Evolutionary conservation across 2,329 filamentous ascomycete species (phyloP).

Genomic region (Fusarium coffeatum): DNA sequence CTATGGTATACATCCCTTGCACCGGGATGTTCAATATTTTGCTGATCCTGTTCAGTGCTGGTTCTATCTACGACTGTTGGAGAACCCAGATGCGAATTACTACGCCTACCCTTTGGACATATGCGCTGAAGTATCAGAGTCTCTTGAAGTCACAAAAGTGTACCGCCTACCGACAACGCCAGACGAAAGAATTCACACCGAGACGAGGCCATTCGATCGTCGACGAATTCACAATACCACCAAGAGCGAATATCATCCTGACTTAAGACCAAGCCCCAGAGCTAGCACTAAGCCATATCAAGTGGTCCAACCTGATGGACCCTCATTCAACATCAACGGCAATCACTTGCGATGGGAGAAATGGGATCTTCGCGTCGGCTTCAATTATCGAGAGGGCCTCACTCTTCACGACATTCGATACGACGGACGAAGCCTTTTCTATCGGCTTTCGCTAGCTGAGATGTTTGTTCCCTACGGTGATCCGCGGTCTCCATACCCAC

Average conservation of each 20-base stretch:
- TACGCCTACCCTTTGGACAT: constrained; percentile 67
- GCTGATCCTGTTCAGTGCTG: constrained; percentile 32
- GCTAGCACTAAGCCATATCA: constrained; percentile 49
- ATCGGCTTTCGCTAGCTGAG: constrained; percentile 72
- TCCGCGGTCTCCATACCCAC: constrained; percentile 63
- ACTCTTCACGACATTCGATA: constrained; percentile 76
- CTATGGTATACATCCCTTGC: constrained; percentile 55
- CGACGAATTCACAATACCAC: constrained; percentile 53
- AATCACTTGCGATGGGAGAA: constrained; percentile 66
- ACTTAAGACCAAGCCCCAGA: constrained; percentile 40
- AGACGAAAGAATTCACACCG: constrained; percentile 50
- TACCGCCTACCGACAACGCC: constrained; percentile 55
- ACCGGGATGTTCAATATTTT: rapidly evolving
- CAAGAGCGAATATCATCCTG: constrained; percentile 58
- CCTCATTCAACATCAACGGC: constrained; percentile 56
- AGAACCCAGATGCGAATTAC: constrained; percentile 62
- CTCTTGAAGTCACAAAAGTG: constrained; percentile 59
- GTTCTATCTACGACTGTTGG: constrained; percentile 49
- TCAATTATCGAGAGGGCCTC: constrained; percentile 75
- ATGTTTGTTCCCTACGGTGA: constrained; percentile 75
- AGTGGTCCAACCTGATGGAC: constrained; percentile 48
- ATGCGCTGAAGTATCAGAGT: constrained; percentile 61
- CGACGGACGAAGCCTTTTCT: constrained; percentile 71
- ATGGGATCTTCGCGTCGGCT: constrained; percentile 75
- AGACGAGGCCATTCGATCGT: constrained; percentile 54